These are phyloP conservation scores for Phytophthora europaea DNA, from an alignment of 352 stramenopile genomes.

Conservation along the genomic window DNA sequence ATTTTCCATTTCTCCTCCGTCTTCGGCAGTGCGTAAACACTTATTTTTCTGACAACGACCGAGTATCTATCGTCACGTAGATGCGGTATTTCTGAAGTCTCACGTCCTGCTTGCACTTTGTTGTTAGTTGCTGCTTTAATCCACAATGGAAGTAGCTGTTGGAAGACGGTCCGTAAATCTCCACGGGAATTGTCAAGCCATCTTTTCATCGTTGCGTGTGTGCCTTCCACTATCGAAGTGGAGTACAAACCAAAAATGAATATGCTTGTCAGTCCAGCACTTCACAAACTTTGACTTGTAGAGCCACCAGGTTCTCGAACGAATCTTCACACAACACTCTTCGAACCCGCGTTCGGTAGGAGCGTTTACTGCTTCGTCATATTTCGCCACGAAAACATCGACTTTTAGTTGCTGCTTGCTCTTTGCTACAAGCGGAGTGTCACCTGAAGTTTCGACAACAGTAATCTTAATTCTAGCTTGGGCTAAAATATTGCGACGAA, in stretches of 20 bases:
- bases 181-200: conserved; percentile 11
- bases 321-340: neutral
- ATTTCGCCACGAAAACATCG: conserved; percentile 11
- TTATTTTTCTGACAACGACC: neutral
- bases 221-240: conserved; percentile 7
- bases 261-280: neutral
- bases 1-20: conserved; percentile 3
- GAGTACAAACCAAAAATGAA: conserved; percentile 3
- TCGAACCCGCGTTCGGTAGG: conserved; percentile 1
- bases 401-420: neutral
- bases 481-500: conserved; percentile 7
- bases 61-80: conserved; percentile 1
- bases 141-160: conserved; percentile 16
- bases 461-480: neutral
- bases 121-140: neutral
- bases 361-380: neutral
- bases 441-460: neutral
- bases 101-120: neutral
- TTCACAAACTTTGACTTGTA: conserved; percentile 4
- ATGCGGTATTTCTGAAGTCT: neutral
- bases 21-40: neutral
- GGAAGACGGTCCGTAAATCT: conserved; percentile 1
- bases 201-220: conserved; percentile 4
- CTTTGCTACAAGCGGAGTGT: neutral
- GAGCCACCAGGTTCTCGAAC: neutral